Evolutionary conservation across 768 basidiomycete species (phyloP), one percentile per base, ranked within the genome.

Genomic region (Hericium rajendrae): DNA sequence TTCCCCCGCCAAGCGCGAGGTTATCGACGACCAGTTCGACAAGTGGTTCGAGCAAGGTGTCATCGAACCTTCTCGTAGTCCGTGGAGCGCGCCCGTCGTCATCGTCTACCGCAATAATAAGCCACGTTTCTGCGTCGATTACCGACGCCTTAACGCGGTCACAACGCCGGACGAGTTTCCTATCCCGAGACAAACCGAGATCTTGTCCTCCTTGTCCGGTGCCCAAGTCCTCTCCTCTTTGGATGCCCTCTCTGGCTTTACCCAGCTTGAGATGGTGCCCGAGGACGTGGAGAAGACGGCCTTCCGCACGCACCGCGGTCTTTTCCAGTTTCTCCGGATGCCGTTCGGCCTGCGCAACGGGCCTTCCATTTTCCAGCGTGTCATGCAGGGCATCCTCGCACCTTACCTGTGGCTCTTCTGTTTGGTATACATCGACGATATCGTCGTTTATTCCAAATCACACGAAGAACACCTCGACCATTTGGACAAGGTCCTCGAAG

Each of bases 241-340:
- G 22, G 22, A 22, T 22, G 22, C 22, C 22, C 22, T 22, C 22
- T 22, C 22, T 22, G 22, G 22, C 22, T 22, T 22, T 22, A 22
- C 22, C 22, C 22, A 22, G 22, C 22, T 22, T 22, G 22, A 22
- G 70, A 4, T 59, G 62, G 1, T 72, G 5, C 59, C 77, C 1
- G 66, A 72, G 0, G 63, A 71, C 0, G 58, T 76, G 6, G 73
- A 76, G 69, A 69, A 0, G 76, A 76, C 57, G 50, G 22, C 22
- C 22, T 22, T 22, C 22, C 22, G 22, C 22, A 22, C 22, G 2
- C 22, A 22, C 22, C 22, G 60, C 39, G 77, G 76, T 8, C 60
- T 76, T 0, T 73, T 58, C 37, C 75, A 78, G 57, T 77, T 77
- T 59, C 56, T 55, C 20, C 51, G 72, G 39, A 75, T 77, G 73